Conservation (phyloP, 2,329 filamentous ascomycete species). For the Sarocladium brachiariae region DNA sequence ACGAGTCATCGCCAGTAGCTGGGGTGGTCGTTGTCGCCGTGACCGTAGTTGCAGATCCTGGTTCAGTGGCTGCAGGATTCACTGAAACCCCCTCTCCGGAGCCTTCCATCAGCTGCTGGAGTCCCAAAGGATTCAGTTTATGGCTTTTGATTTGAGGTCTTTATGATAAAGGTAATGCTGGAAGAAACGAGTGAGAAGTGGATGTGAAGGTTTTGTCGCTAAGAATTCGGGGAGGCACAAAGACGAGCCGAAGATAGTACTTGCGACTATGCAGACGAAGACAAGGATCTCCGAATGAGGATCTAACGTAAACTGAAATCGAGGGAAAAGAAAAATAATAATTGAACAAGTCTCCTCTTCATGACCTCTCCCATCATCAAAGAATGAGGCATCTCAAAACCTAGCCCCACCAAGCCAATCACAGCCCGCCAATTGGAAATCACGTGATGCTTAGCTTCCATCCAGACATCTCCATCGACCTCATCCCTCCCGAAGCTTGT, state of each 20-base stretch:
- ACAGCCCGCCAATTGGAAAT: constrained; percentile 25
- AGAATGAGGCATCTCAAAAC: background rate
- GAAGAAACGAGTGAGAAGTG: background rate
- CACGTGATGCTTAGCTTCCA: constrained; percentile 23
- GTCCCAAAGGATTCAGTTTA: background rate
- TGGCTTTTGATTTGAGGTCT: background rate
- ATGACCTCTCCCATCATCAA: too few species aligned
- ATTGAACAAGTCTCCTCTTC: too few species aligned
- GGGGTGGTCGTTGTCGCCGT: constrained; percentile 7
- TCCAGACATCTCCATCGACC: constrained; percentile 9
- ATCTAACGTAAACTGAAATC: too few species aligned
- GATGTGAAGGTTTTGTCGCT: background rate
- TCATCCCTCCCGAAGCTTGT: constrained; percentile 5
- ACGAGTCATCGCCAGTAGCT: constrained; percentile 9
- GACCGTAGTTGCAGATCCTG: constrained; percentile 3
- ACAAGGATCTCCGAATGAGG: too few species aligned
- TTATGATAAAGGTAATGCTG: background rate
- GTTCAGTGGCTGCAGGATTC: background rate
- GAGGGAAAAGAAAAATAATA: too few species aligned
- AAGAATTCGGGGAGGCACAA: too few species aligned
- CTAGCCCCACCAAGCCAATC: constrained; percentile 22
- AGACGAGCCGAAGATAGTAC: too few species aligned
- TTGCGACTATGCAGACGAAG: too few species aligned
- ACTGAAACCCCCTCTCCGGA: background rate
- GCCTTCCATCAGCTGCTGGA: background rate